Conservation (phyloP, 1,139 yeast species). For the Saccharomyces pastorianus region DNA sequence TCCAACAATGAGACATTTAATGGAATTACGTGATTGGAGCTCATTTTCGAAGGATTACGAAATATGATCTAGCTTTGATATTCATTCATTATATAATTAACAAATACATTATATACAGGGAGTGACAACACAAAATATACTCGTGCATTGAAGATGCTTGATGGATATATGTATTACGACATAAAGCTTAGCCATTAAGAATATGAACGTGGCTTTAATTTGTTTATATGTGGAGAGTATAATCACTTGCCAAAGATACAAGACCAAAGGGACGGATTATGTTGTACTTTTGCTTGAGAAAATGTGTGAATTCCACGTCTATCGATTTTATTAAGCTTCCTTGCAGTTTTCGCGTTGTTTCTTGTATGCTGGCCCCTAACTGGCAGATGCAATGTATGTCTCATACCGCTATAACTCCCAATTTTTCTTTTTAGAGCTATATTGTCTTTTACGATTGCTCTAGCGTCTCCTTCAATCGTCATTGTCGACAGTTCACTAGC, state of each 20-base stretch:
- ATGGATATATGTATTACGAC: not conserved
- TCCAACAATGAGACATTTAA: conserved; percentile 88
- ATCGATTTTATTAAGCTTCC: conserved; percentile 69
- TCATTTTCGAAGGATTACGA: conserved; percentile 38
- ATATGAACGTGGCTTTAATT: conserved; percentile 1
- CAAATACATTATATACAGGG: not conserved
- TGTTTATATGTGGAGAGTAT: not conserved
- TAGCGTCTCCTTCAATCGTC: conserved; percentile 79
- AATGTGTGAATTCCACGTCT: conserved; percentile 42
- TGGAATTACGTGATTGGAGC: conserved; percentile 48
- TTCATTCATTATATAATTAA: not conserved
- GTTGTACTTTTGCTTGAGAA: not conserved
- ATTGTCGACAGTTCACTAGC: conserved; percentile 80
- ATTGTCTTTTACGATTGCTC: conserved; percentile 69
- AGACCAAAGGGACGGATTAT: not conserved
- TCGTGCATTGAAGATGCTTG: not conserved
- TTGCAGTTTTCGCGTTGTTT: conserved; percentile 84
- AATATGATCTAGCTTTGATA: conserved; percentile 6
- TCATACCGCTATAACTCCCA: conserved; percentile 80
- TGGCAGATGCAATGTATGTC: conserved; percentile 85
- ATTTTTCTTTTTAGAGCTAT: conserved; percentile 72
- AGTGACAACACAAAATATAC: not conserved
- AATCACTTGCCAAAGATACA: not conserved
- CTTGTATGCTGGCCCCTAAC: conserved; percentile 92
- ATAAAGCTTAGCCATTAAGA: not conserved